These are phyloP conservation scores for Madurella mycetomatis DNA, from an alignment of 2,329 filamentous ascomycete genomes.

Conservation along the genomic window DNA sequence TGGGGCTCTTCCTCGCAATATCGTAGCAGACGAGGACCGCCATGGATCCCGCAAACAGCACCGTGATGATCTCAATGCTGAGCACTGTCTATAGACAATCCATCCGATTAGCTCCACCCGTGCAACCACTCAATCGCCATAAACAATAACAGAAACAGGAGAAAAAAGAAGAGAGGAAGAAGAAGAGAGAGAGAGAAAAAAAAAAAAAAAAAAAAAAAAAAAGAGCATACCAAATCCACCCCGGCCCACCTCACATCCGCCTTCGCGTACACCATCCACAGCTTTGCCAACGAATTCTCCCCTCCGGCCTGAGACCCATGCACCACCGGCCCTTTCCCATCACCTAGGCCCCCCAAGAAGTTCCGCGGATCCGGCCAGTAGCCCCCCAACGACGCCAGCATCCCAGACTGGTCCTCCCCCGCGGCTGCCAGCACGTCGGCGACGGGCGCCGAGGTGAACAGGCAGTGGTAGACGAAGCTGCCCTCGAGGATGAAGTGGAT, in stretches of 20 bases:
- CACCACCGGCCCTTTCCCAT: conserved; percentile 45
- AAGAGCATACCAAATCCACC: conserved; percentile 49
- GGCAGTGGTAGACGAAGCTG: conserved; percentile 88
- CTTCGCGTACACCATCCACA: conserved; percentile 67
- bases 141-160: background rate
- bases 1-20: conserved; percentile 51
- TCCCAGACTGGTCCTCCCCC: conserved; percentile 20
- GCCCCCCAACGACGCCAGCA: conserved; percentile 28
- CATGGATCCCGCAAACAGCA: conserved; percentile 57
- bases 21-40: conserved; percentile 57
- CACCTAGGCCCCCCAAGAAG: conserved; percentile 44
- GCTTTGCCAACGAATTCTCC: conserved; percentile 50
- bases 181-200: background rate
- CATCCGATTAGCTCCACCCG: no score
- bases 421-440: conserved; percentile 8
- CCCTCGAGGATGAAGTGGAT: conserved; percentile 91
- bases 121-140: background rate
- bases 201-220: conserved; percentile 1
- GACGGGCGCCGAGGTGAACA: conserved; percentile 58
- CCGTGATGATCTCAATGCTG: conserved; percentile 62
- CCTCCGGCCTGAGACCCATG: conserved; percentile 56
- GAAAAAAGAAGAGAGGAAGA: conserved; percentile 4
- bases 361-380: conserved; percentile 47
- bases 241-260: conserved; percentile 62
- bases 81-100: conserved; percentile 45